Evolutionary conservation across 495 filamentous ascomycete genomes (phyloP).

Genomic region (Talaromyces wortmannii): DNA sequence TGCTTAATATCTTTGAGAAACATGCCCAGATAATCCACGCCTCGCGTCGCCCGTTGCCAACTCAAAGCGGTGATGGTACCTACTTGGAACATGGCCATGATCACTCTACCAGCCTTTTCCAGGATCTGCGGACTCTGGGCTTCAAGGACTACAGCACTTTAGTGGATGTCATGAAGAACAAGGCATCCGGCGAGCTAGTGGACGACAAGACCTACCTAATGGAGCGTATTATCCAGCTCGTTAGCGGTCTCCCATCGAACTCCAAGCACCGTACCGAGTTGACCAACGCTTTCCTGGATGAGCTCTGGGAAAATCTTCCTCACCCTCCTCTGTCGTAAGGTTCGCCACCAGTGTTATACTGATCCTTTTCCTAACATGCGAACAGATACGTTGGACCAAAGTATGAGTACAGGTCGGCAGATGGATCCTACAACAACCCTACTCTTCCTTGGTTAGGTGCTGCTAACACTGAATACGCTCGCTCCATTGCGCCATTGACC

Average conservation of each 20-base stretch:
- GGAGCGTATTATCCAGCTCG: constrained; percentile 74
- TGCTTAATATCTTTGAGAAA: constrained; percentile 47
- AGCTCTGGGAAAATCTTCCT: constrained; percentile 59
- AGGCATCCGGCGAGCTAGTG: constrained; percentile 46
- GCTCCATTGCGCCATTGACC: constrained; percentile 43
- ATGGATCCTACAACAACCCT: constrained; percentile 64
- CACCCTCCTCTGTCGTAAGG: constrained; percentile 46
- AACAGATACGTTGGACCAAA: constrained; percentile 56
- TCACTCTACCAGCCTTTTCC: constrained; percentile 47
- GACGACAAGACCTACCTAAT: constrained; percentile 79
- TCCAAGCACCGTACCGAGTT: constrained; percentile 58
- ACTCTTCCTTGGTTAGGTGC: constrained; percentile 48
- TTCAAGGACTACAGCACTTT: constrained; percentile 52
- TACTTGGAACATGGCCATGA: constrained; percentile 35
- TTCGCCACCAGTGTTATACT: background rate
- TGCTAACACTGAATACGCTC: constrained; percentile 49
- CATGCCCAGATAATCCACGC: constrained; percentile 61
- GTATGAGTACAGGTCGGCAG: constrained; percentile 60
- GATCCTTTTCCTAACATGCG: constrained; percentile 5
- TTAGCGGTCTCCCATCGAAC: constrained; percentile 52
- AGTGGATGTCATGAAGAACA: constrained; percentile 43
- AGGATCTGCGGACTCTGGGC: constrained; percentile 57
- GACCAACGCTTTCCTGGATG: constrained; percentile 61
- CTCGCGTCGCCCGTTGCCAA: constrained; percentile 57
- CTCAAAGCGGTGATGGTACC: constrained; percentile 57